Conservation (phyloP, 345 rosid genomes). For the Ceriops zippeliana region DNA sequence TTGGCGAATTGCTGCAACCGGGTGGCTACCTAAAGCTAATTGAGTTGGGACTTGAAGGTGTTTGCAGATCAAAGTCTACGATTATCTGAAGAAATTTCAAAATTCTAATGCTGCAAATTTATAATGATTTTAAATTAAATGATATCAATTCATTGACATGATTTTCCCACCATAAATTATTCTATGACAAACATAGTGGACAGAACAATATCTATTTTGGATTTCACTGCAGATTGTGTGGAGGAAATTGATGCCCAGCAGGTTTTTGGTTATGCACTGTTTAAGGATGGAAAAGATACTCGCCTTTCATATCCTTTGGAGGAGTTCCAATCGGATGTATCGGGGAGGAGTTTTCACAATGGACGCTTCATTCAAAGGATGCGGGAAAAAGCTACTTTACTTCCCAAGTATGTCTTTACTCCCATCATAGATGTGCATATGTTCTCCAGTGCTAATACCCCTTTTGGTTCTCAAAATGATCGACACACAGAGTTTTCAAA, state of each 20-base stretch:
- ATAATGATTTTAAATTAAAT: background rate
- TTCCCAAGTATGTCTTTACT: slow-evolving; percentile 34
- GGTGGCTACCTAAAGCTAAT: slow-evolving; percentile 39
- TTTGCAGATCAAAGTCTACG: background rate
- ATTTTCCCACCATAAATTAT: background rate
- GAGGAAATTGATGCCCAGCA: slow-evolving; percentile 53
- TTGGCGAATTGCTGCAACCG: slow-evolving; percentile 38
- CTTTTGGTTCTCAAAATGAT: background rate
- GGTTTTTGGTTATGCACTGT: slow-evolving; percentile 49
- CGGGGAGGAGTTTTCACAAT: slow-evolving; percentile 60
- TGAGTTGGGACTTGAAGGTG: slow-evolving; percentile 39
- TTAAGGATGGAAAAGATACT: slow-evolving; percentile 42
- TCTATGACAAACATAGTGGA: background rate
- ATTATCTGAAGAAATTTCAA: background rate
- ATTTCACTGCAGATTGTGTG: slow-evolving; percentile 40
- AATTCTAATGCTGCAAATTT: background rate
- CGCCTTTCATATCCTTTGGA: slow-evolving; percentile 43
- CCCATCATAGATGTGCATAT: background rate
- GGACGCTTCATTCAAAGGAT: slow-evolving; percentile 56
- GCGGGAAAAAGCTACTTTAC: slow-evolving; percentile 48
- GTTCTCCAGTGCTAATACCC: background rate
- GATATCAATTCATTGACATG: background rate
- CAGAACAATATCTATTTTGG: background rate
- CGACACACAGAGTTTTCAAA: background rate
- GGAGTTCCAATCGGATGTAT: slow-evolving; percentile 36